A percentile compares a stretch with the other conserved stretches of the same genome.
Evolutionary conservation across 202 grass and related monocot genomes (phyloP).

Genomic region (Setaria viridis): DNA sequence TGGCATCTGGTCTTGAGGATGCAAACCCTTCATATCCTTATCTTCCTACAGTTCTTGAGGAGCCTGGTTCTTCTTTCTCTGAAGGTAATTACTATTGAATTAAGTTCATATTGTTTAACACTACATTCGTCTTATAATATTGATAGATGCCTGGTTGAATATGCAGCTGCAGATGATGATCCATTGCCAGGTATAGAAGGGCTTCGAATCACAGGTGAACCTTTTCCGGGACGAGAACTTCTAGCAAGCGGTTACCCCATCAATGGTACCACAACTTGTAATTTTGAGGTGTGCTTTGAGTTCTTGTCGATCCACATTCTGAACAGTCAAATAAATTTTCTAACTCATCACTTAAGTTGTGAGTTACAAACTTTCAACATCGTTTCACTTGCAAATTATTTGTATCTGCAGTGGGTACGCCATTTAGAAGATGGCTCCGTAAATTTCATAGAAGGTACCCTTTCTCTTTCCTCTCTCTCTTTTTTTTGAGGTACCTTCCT

Average conservation of each 20-base stretch:
- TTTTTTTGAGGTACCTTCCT: not conserved
- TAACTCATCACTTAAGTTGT: slow-evolving; percentile 20
- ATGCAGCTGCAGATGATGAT: slow-evolving; percentile 82
- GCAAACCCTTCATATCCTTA: slow-evolving; percentile 67
- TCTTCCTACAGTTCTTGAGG: slow-evolving; percentile 92
- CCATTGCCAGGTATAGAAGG: slow-evolving; percentile 77
- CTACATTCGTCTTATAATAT: slow-evolving; percentile 22
- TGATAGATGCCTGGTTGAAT: slow-evolving; percentile 18
- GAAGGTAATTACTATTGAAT: slow-evolving; percentile 66
- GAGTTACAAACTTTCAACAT: slow-evolving; percentile 29
- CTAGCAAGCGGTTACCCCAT: slow-evolving; percentile 76
- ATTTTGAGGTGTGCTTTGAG: slow-evolving; percentile 74
- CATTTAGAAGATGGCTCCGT: slow-evolving; percentile 92
- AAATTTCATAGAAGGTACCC: slow-evolving; percentile 90
- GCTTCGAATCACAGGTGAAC: slow-evolving; percentile 84
- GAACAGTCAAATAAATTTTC: slow-evolving; percentile 22
- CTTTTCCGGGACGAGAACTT: slow-evolving; percentile 88
- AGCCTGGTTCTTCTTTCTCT: slow-evolving; percentile 91
- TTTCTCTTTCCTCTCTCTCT: slow-evolving; percentile 12
- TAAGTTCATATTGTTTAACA: slow-evolving; percentile 37
- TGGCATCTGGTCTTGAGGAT: slow-evolving; percentile 67
- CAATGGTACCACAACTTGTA: slow-evolving; percentile 89
- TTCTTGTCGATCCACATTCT: slow-evolving; percentile 30
- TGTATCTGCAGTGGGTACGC: slow-evolving; percentile 83
- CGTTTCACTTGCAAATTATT: slow-evolving; percentile 37